phyloP scores from a whole-genome alignment of 2,329 filamentous ascomycete genomes.

The Cladorrhinum sp. region DNA sequence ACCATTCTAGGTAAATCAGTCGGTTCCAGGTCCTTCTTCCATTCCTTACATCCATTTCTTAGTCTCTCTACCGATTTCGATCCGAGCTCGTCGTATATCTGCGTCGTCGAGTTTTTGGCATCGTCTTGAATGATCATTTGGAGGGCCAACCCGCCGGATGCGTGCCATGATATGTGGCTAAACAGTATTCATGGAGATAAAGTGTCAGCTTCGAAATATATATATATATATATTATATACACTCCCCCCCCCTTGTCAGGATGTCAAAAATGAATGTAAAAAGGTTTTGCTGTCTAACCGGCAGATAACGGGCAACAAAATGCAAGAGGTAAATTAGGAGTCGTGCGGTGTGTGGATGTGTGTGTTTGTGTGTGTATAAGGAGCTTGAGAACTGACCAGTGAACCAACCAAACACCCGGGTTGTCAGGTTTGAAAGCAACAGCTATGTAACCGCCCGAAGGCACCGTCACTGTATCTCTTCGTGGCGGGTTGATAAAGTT shows the following conservation, averaged over 20 bases:
- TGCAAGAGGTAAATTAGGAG: too few species aligned
- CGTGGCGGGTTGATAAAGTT: constrained; percentile 40
- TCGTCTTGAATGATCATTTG: constrained; percentile 11
- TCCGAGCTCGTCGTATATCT: neutral
- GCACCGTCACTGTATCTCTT: constrained; percentile 44
- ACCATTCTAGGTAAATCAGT: neutral
- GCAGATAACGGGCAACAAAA: too few species aligned
- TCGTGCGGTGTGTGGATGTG: too few species aligned
- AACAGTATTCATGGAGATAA: too few species aligned
- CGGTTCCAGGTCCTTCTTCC: constrained; percentile 2
- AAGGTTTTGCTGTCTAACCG: too few species aligned
- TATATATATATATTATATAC: too few species aligned
- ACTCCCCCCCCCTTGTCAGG: too few species aligned
- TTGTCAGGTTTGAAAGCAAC: constrained; percentile 48
- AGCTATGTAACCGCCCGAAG: constrained; percentile 41
- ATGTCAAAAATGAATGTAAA: too few species aligned
- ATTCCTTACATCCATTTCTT: neutral
- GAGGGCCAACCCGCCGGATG: constrained; percentile 25
- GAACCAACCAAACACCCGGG: constrained; percentile 46
- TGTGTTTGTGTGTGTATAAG: too few species aligned
- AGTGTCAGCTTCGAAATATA: too few species aligned
- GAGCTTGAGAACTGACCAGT: constrained; percentile 48
- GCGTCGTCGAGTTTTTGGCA: neutral
- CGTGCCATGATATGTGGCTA: constrained; percentile 35
- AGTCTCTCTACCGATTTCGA: neutral